phyloP scores from a whole-genome alignment of 202 grass and related monocot species.

The Zizania palustris region DNA sequence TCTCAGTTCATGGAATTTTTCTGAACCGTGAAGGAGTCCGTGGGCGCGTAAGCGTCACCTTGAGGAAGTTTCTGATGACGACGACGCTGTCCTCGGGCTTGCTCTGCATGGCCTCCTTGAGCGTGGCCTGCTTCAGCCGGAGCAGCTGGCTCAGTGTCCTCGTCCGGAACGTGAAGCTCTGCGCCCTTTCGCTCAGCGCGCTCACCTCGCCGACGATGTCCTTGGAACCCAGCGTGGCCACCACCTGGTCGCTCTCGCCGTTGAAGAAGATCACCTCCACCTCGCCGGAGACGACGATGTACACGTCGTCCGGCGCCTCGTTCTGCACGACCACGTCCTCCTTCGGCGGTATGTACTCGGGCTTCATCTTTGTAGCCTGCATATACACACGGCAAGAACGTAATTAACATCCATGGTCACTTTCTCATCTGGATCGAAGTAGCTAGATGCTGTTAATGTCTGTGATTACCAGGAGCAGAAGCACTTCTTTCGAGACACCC shows the following conservation, averaged over 20 bases:
- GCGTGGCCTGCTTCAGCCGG: slow-evolving; percentile 70
- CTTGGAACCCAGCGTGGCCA: slow-evolving; percentile 46
- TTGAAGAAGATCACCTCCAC: slow-evolving; percentile 56
- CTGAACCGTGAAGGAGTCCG: too few species aligned
- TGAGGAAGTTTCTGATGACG: slow-evolving; percentile 89
- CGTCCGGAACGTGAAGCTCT: slow-evolving; percentile 79
- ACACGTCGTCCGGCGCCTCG: slow-evolving; percentile 83
- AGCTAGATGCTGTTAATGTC: too few species aligned
- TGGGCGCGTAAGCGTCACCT: slow-evolving; percentile 43
- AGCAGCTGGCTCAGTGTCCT: slow-evolving; percentile 87
- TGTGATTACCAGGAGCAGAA: slow-evolving; percentile 60
- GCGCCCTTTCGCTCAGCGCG: slow-evolving; percentile 63
- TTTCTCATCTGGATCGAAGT: background rate
- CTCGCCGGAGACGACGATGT: slow-evolving; percentile 77
- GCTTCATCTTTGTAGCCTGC: slow-evolving; percentile 77
- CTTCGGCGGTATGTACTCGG: slow-evolving; percentile 88
- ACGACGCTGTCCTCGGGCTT: slow-evolving; percentile 71
- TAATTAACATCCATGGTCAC: too few species aligned
- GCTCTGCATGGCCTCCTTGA: slow-evolving; percentile 85
- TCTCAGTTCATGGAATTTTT: background rate
- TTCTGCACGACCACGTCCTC: slow-evolving; percentile 91
- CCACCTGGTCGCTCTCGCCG: slow-evolving; percentile 47
- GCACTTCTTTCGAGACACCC: slow-evolving; percentile 66
- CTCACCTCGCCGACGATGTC: slow-evolving; percentile 88
- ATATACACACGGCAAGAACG: too few species aligned